Percentiles rank a stretch among this genome's conserved stretches.
Conservation (phyloP, 331 rosid genomes). For the Acacia concinna region DNA sequence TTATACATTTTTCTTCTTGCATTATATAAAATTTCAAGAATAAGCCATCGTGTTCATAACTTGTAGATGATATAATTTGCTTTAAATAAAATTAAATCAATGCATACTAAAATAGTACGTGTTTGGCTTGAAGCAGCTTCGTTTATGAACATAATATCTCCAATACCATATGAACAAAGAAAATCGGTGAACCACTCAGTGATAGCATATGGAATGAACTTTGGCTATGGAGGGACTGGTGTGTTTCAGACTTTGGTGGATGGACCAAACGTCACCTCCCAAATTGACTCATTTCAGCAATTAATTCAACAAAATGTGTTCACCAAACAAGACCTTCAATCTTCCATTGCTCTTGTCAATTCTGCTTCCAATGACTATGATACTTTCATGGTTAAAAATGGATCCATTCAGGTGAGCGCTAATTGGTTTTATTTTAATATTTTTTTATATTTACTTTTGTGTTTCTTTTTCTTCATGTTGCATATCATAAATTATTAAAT, state of each 20-base stretch:
- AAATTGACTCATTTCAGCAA: conserved; percentile 38
- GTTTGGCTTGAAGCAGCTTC: neutral
- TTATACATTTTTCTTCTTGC: too few species aligned
- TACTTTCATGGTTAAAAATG: neutral
- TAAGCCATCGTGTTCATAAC: too few species aligned
- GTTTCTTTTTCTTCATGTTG: neutral
- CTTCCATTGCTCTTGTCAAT: conserved; percentile 35
- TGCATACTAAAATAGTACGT: neutral
- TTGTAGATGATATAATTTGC: too few species aligned
- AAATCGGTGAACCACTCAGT: neutral
- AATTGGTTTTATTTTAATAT: neutral
- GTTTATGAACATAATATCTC: neutral
- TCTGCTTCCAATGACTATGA: conserved; percentile 36
- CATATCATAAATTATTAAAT: too few species aligned
- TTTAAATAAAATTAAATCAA: too few species aligned
- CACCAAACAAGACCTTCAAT: conserved; percentile 37
- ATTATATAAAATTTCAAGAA: too few species aligned
- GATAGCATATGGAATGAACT: neutral
- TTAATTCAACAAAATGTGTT: conserved; percentile 36
- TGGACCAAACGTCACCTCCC: conserved; percentile 43
- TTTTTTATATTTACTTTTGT: neutral
- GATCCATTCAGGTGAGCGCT: conserved; percentile 5
- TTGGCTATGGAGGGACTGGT: conserved; percentile 42
- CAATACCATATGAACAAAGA: neutral
- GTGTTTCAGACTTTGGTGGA: conserved; percentile 30